These are phyloP conservation scores for Rasamsonia emersonii DNA, from an alignment of 2,329 filamentous ascomycete genomes.

Conservation along the genomic window DNA sequence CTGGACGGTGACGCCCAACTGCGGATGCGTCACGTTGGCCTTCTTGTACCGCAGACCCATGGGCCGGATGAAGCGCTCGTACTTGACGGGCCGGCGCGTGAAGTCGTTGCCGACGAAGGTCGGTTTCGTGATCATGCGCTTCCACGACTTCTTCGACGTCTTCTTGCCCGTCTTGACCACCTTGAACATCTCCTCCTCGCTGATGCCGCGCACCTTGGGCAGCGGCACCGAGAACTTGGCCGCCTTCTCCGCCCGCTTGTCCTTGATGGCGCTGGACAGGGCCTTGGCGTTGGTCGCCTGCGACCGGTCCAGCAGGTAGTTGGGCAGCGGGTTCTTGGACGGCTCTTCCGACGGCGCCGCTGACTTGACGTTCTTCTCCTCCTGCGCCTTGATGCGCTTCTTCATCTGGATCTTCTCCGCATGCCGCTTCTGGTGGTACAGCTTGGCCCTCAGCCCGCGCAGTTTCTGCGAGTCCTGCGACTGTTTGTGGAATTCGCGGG, in stretches of 20 bases:
- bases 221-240: slow-evolving; percentile 87
- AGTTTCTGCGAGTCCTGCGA: slow-evolving; percentile 90
- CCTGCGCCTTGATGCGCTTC: slow-evolving; percentile 88
- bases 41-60: slow-evolving; percentile 76
- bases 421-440: slow-evolving; percentile 86
- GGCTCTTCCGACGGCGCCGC: slow-evolving; percentile 67
- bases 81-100: slow-evolving; percentile 76
- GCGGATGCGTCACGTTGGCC: slow-evolving; percentile 64
- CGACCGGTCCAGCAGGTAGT: slow-evolving; percentile 85
- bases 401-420: slow-evolving; percentile 98
- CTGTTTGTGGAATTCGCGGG: slow-evolving; percentile 80
- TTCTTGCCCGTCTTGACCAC: slow-evolving; percentile 96
- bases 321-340: slow-evolving; percentile 67
- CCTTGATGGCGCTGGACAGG: slow-evolving; percentile 80
- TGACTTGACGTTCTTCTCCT: slow-evolving; percentile 92
- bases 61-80: slow-evolving; percentile 61
- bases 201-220: slow-evolving; percentile 88
- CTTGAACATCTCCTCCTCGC: slow-evolving; percentile 96
- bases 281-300: slow-evolving; percentile 63
- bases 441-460: slow-evolving; percentile 82
- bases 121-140: slow-evolving; percentile 63
- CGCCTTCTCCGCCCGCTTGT: slow-evolving; percentile 88
- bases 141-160: slow-evolving; percentile 69
- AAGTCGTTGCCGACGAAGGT: slow-evolving; percentile 90
- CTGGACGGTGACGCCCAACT: slow-evolving; percentile 79